Percentiles rank a stretch among this genome's conserved stretches.
phyloP scores from a whole-genome alignment of 805 yeast species.

The Blastobotrys chiropterorum region DNA sequence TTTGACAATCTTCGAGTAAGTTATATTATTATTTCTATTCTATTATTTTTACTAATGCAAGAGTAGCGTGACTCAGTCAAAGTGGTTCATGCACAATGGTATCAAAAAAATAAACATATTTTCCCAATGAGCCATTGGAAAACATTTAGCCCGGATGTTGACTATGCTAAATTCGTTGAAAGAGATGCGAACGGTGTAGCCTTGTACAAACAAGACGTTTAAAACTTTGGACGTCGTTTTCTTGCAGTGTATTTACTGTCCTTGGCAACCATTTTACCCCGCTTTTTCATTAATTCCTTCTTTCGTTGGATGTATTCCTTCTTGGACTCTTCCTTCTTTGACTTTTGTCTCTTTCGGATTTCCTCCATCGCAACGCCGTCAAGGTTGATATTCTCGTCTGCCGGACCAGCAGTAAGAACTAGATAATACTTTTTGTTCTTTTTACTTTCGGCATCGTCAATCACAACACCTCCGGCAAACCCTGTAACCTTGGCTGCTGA shows the following conservation, averaged over 20 bases:
- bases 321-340: conserved; percentile 58
- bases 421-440: conserved; percentile 86
- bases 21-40: background rate
- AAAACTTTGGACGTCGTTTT: conserved; percentile 63
- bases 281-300: conserved; percentile 86
- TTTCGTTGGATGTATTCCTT: conserved; percentile 82
- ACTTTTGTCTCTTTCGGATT: conserved; percentile 32
- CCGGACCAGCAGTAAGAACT: conserved; percentile 79
- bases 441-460: conserved; percentile 90
- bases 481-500: conserved; percentile 90
- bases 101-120: conserved; percentile 26
- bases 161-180: conserved; percentile 20
- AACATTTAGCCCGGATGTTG: conserved; percentile 27
- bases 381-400: conserved; percentile 70
- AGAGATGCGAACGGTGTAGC: conserved; percentile 21
- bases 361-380: conserved; percentile 78
- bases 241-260: conserved; percentile 93
- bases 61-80: conserved; percentile 5
- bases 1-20: conserved; percentile 11
- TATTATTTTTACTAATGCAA: no score
- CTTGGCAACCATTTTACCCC: conserved; percentile 81
- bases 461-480: conserved; percentile 90
- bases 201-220: conserved; percentile 8
- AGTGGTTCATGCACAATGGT: conserved; percentile 26
- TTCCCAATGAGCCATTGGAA: conserved; percentile 27